phyloP scores from a whole-genome alignment of 1,139 yeast species.

The Suhomyces bribrorum region DNA sequence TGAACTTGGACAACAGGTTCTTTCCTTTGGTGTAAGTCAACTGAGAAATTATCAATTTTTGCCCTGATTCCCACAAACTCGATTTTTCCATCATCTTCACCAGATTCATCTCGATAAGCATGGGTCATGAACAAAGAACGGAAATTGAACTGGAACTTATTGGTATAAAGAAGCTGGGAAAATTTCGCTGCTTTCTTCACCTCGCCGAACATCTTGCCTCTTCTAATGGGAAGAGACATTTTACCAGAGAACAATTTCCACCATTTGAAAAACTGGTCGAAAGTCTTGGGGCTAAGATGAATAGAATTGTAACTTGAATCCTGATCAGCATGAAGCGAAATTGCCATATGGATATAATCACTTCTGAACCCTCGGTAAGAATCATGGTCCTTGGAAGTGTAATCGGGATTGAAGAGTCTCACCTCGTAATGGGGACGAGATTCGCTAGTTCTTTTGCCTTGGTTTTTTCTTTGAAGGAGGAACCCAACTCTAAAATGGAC shows the following conservation, averaged over 20 bases:
- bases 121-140: constrained; percentile 45
- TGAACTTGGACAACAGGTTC: constrained; percentile 37
- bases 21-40: constrained; percentile 46
- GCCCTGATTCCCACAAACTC: constrained; percentile 46
- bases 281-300: constrained; percentile 43
- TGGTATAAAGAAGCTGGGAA: constrained; percentile 44
- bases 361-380: constrained; percentile 80
- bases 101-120: constrained; percentile 30
- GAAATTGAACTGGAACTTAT: constrained; percentile 43
- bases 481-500: constrained; percentile 60
- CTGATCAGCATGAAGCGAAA: constrained; percentile 59
- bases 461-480: constrained; percentile 50
- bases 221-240: constrained; percentile 43
- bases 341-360: constrained; percentile 75
- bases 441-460: constrained; percentile 48
- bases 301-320: constrained; percentile 43
- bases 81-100: constrained; percentile 24
- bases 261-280: constrained; percentile 45
- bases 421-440: constrained; percentile 75
- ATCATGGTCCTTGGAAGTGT: constrained; percentile 57
- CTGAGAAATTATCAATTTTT: constrained; percentile 40
- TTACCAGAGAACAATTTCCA: constrained; percentile 48
- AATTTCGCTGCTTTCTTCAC: constrained; percentile 37
- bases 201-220: constrained; percentile 44
- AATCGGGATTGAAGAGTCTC: constrained; percentile 62